Conservation (phyloP, 1,284 basidiomycete genomes). For the Vanrija sp. region DNA sequence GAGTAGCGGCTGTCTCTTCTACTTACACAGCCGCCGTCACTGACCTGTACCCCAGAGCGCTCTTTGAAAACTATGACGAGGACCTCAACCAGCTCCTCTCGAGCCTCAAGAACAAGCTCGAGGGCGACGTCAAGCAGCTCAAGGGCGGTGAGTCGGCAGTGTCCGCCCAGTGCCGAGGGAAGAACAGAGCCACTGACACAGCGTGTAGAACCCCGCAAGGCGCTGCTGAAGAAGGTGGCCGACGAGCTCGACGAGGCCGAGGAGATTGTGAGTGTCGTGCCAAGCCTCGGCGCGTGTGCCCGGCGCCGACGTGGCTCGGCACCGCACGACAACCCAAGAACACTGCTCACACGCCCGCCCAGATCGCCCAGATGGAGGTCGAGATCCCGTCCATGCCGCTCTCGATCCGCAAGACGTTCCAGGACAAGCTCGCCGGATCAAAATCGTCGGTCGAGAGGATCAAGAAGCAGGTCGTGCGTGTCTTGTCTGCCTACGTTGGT, state of each 20-base stretch:
- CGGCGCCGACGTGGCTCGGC: neutral
- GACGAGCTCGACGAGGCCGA: constrained; percentile 98
- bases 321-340: neutral
- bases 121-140: constrained; percentile 42
- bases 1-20: constrained; percentile 5
- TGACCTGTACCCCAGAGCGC: constrained; percentile 27
- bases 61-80: constrained; percentile 51
- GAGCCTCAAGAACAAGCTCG: constrained; percentile 44
- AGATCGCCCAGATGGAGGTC: constrained; percentile 99
- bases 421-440: constrained; percentile 64
- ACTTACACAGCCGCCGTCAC: neutral
- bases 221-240: constrained; percentile 76
- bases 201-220: constrained; percentile 70
- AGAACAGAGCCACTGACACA: neutral
- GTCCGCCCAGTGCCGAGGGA: too few relatives aligned
- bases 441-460: constrained; percentile 68
- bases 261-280: constrained; percentile 68
- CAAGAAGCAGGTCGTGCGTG: constrained; percentile 65
- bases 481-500: neutral
- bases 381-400: constrained; percentile 96
- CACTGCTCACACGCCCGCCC: constrained; percentile 4
- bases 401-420: constrained; percentile 70
- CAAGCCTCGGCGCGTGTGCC: too few relatives aligned
- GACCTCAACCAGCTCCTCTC: constrained; percentile 47
- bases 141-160: constrained; percentile 41